Percentiles rank a stretch among this genome's conserved stretches.
phyloP scores from a whole-genome alignment of 2,329 filamentous ascomycete genomes.

The Trichoderma sp. region DNA sequence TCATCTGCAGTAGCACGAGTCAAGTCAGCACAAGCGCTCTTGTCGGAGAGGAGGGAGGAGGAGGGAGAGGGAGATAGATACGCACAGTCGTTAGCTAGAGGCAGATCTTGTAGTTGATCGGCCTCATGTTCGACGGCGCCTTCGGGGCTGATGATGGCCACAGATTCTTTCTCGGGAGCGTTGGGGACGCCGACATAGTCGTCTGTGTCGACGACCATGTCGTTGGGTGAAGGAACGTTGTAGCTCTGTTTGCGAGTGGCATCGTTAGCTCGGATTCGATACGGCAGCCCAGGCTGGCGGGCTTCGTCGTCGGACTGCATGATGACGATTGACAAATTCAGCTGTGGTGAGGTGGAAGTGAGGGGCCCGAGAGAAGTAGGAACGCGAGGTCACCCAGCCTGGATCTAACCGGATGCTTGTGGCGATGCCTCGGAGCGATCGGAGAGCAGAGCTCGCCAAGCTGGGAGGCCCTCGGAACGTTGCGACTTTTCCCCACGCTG shows the following conservation, averaged over 20 bases:
- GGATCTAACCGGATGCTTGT: neutral
- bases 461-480: neutral
- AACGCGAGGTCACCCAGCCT: neutral
- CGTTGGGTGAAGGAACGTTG: slow-evolving; percentile 55
- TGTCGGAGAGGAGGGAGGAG: neutral
- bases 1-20: slow-evolving; percentile 56
- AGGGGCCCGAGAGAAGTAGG: neutral
- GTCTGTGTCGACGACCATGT: slow-evolving; percentile 56
- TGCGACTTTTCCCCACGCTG: neutral
- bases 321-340: slow-evolving; percentile 24
- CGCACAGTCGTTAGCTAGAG: slow-evolving; percentile 55
- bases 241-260: slow-evolving; percentile 42
- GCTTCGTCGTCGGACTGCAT: slow-evolving; percentile 24
- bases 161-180: slow-evolving; percentile 49
- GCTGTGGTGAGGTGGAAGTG: slow-evolving; percentile 18
- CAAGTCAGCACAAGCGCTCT: slow-evolving; percentile 21
- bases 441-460: neutral
- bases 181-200: slow-evolving; percentile 53
- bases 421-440: slow-evolving; percentile 8
- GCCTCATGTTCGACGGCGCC: slow-evolving; percentile 47
- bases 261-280: slow-evolving; percentile 30
- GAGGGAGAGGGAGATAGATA: slow-evolving; percentile 22
- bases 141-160: slow-evolving; percentile 56
- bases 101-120: slow-evolving; percentile 48
- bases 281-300: slow-evolving; percentile 23